Base-by-base conservation (phyloP, 2,329 filamentous ascomycete genomes). In the Chaetomiaceae sp. region DNA sequence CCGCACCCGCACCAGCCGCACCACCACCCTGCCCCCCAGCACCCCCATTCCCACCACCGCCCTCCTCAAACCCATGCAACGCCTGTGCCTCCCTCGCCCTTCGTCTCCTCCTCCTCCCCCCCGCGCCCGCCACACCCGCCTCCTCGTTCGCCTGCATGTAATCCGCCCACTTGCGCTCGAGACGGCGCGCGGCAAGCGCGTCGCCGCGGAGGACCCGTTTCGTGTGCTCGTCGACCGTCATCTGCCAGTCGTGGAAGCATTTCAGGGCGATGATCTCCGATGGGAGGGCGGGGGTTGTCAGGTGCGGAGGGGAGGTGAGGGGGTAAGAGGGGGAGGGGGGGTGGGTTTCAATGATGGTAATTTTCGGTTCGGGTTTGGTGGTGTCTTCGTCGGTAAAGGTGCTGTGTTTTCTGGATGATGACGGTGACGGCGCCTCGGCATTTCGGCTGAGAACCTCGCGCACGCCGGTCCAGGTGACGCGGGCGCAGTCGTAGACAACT, bases 61-160 rank as follows among this genome's bases (percentile, higher is more conserved):
- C 86, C 54, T 89, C 86, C 62, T 95, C 89, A 56, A 88, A 81
- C 38, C 85, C 82, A 65, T 93, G 88, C 55, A 88, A 72, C 61
- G 84, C 74, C 61, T 88, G 84, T 5, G 89, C 88, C 62, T 95
- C 88, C 38, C 90, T 76, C 2, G 88, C 88, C 49, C 90, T 75
- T 48, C 90, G 75, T 40, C 89, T 76, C 53, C 89, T 74, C 48
- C 89, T 73, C 44, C 89, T 74, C 2, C 76, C 71, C 6, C 85
- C 81, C 1, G 75, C 76, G 2, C 84, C 88, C 2, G 70, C 73
- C 3, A 78, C 77, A 3, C 84, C 86, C 0, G 86, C 87, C 62
- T 96, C 91, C 64, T 95, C 88, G 41, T 79, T 86, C 14, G 87
- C 83, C 68, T 94, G 87, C 89, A 96, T 96, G 64, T 88, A 95